Evolutionary conservation across 352 stramenopile genomes (phyloP), one percentile per base, ranked within the genome.

Genomic region (Phytopythium boreale): DNA sequence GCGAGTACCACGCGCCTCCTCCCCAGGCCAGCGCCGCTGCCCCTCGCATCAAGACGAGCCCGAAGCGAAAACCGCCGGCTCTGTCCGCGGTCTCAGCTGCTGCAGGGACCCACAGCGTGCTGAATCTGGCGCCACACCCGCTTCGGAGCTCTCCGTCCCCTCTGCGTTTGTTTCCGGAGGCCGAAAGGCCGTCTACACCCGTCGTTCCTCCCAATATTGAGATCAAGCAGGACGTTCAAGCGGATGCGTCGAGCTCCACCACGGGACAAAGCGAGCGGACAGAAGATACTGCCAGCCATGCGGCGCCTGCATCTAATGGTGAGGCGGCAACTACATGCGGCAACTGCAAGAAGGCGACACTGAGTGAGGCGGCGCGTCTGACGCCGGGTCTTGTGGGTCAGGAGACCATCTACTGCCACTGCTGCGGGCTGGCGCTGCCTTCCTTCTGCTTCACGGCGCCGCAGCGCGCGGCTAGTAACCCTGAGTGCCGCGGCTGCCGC

Each of bases 401-500:
- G 22, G 34, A 49, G n/a, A 31, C 55, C 36, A 24, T 49, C n/a
- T 12, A 10, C 22, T 60, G 55, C 36, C 0, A 20, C n/a, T 60
- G 36, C 55, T 59, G 34, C 55, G 34, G n/a, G 2, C 36, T 60
- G 11, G 34, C 36, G 36, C 34, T 60, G n/a, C 36, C 55, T 12
- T 1, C 9, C 1, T 59, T 31, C 11, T 59, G 53, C 53, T 59
- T 60, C 55, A 60, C 55, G 55, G 26, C 22, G 36, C 29, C 20
- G 34, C 55, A 60, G 14, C 24, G 17, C 1, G 53, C 22, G 22
- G 29, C 34, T 37, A 60, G 17, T 10, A 11, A 22, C 20, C 36
- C 55, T n/a, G n/a, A 27, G 31, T 60, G 55, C 22, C 55, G 55
- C 14, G 55, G 34, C 31, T 60, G 55, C 55, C 55, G 55, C 22